Evolutionary conservation across 768 basidiomycete species (phyloP), one percentile per base, ranked within the genome.

Genomic region (Boletus subcaerulescens): DNA sequence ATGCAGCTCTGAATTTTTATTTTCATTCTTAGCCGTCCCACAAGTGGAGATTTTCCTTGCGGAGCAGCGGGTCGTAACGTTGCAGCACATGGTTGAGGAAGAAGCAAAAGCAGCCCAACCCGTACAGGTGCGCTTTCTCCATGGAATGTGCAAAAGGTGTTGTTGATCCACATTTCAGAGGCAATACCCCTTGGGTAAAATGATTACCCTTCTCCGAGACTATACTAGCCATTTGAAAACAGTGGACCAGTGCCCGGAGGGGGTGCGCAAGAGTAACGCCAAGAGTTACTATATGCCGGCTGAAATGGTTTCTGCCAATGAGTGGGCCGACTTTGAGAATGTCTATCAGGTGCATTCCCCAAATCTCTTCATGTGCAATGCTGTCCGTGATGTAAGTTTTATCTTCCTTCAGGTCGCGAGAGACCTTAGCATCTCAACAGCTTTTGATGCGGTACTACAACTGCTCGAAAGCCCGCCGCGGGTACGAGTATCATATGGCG

Each of bases 301-400:
- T 13, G 85, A 87, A 61, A 79, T 82, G 42, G 79, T 87, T 33
- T 83, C 85, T 12, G 76, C 84, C 26, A 76, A 82, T 22, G 89
- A 91, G 63, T 87, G 84, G 88, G 81, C 80, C 3, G 82, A 85
- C 56, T 98, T 96, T 71, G 87, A 90, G 65, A 90, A 95, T 62
- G 92, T 94, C 24, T 92, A 94, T 65, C 91, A 96, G 64, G 80
- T 93, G 15, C 93, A 97, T 70, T 88, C 83, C 57, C 94, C 93
- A 1, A 87, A 83, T 45, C 78, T 96, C 44, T 85, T 84, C 62
- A 76, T 93, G 74, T 87, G 86, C 62, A 85, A 84, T 64, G 78
- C 82, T 24, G 83, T 86, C 31, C 85, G 93, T 58, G 88, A 95
- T 70, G 91, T 94, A 61, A 63, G 87, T 74, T 29, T 38, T 38